Percentiles rank a stretch among this genome's conserved stretches.
Evolutionary conservation across 1,139 yeast genomes (phyloP).

Genomic region (Saccharomyces uvarum): DNA sequence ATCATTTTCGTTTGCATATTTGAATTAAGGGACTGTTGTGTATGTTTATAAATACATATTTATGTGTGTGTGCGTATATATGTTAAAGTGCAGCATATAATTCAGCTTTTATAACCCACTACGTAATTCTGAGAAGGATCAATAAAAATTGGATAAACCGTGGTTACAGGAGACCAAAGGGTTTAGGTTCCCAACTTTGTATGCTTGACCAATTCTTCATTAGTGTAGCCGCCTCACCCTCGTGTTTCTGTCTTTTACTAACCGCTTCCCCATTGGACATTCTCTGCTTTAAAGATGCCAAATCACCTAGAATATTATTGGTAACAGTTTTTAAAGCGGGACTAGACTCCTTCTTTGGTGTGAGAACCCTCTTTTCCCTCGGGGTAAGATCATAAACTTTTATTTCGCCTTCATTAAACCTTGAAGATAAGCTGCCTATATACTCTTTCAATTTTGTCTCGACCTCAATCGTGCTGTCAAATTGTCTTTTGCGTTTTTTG

Average conservation of each 20-base stretch:
- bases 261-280: conserved; percentile 8
- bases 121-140: not conserved
- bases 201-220: conserved; percentile 23
- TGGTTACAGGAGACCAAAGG: conserved; percentile 37
- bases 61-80: not conserved
- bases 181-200: conserved; percentile 39
- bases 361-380: conserved; percentile 4
- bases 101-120: not conserved
- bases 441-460: conserved; percentile 26
- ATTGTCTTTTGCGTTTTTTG: not conserved
- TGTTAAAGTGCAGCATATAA: not conserved
- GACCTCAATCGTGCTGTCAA: conserved; percentile 29
- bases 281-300: conserved; percentile 28
- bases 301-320: conserved; percentile 23
- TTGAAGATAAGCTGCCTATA: conserved; percentile 16
- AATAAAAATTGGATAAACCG: not conserved
- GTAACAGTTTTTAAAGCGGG: conserved; percentile 28
- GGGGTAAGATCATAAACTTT: conserved; percentile 7
- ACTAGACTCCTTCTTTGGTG: conserved; percentile 18
- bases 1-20: not conserved
- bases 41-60: not conserved
- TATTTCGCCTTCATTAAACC: conserved; percentile 6
- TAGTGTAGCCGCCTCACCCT: not conserved
- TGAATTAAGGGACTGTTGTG: not conserved
- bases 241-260: conserved; percentile 2